Evolutionary conservation across 2,329 filamentous ascomycete species (phyloP).

Genomic region (Colletotrichum destructivum): DNA sequence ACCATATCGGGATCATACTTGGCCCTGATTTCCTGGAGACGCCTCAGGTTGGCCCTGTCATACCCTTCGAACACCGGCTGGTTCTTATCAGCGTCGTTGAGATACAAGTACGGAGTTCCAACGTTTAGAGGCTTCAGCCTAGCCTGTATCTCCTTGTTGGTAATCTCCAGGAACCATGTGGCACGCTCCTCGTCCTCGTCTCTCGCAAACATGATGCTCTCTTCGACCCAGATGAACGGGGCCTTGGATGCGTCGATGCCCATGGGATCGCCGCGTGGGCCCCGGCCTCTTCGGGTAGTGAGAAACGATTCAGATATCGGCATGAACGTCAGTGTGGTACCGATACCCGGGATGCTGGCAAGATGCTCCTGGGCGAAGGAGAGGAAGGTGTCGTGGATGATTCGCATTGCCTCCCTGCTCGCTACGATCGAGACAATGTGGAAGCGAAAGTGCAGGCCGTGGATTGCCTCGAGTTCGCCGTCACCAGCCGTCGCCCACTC

Average conservation of each 20-base stretch:
- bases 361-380: neutral
- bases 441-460: constrained; percentile 6
- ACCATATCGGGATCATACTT: constrained; percentile 17
- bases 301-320: constrained; percentile 10
- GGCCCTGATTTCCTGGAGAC: constrained; percentile 7
- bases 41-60: constrained; percentile 1
- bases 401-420: constrained; percentile 11
- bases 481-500: neutral
- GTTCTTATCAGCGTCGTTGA: constrained; percentile 17
- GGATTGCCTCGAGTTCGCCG: neutral
- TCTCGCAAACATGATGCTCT: neutral
- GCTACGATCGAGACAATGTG: constrained; percentile 3
- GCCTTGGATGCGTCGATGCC: constrained; percentile 12
- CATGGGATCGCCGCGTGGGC: constrained; percentile 8
- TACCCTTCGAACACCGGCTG: constrained; percentile 30
- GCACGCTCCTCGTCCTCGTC: neutral
- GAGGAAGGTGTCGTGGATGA: constrained; percentile 21
- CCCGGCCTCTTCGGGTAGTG: neutral
- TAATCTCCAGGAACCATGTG: neutral
- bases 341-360: neutral
- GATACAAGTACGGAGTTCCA: constrained; percentile 2
- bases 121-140: neutral
- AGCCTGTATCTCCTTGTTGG: neutral
- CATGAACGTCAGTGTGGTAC: constrained; percentile 11
- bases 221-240: constrained; percentile 16